Conservation (phyloP, 202 grass and related monocot genomes). For the Saccharum hybrid region DNA sequence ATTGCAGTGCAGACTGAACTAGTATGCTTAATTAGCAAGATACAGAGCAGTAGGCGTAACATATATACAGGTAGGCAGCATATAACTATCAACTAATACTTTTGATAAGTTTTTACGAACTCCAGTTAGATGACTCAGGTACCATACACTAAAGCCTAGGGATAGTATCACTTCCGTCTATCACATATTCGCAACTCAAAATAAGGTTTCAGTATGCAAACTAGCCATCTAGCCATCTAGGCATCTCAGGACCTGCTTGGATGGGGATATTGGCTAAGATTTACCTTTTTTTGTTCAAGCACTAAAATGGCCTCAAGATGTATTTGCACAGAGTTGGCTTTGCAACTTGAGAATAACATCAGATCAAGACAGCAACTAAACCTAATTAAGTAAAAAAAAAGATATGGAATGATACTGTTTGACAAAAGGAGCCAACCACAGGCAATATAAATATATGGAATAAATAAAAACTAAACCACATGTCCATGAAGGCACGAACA, state of each 20-base stretch:
- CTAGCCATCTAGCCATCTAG: neutral
- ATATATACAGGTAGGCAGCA: neutral
- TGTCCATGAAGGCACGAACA: neutral
- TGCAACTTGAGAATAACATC: neutral
- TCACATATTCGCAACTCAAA: neutral
- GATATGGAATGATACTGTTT: neutral
- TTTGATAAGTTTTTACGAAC: neutral
- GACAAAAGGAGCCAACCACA: neutral
- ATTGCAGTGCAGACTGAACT: neutral
- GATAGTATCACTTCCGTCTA: neutral
- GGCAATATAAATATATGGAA: neutral
- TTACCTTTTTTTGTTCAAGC: neutral
- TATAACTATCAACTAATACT: neutral
- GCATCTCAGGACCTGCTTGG: neutral
- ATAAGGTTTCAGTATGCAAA: conserved; percentile 17
- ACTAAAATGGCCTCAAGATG: neutral
- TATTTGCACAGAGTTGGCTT: neutral
- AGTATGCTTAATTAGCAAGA: neutral
- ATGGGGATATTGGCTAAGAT: neutral
- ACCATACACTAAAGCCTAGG: conserved; percentile 6
- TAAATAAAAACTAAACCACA: neutral
- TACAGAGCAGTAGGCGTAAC: neutral
- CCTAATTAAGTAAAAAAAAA: neutral
- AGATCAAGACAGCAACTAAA: conserved; percentile 32
- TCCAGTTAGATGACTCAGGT: conserved; percentile 2